Base-by-base conservation (phyloP, 192 early-diverging fungal species). In the Backusella tarrabulga region DNA sequence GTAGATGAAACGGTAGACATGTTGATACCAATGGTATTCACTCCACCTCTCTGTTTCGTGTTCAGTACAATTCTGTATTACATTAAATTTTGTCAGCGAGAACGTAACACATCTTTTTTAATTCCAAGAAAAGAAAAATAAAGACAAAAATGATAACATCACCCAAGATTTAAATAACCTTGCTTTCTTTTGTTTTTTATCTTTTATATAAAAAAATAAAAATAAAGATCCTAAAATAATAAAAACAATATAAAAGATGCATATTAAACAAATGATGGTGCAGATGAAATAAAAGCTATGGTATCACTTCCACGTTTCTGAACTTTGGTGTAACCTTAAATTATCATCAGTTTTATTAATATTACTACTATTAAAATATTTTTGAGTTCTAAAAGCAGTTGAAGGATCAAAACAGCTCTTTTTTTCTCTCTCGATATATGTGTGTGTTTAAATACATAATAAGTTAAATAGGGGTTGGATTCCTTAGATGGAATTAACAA, bases 41-140 rank as follows among this genome's bases (percentile, higher is more conserved):
- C 11, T 29, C 11, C 11, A 26, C 56, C 21, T 63, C 26, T 12
- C 11, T 63, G 9, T 63, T 63, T 63, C 29, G 56, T 63, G 56
- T n/a, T 63, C 56, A 63, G 56, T 29, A 63, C 56, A n/a, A 54
- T n/a, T 40, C 38, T 63, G 56, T 63, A 63, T 63, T 63, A 63
- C 56, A 63, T 29, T 63, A 63, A 63, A 63, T 23, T 63, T 63
- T 63, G 29, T 63, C 26, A 63, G 12, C 7, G 23, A 63, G 56
- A 63, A 63, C 0, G 56, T 63, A 63, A 26, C 23, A 63, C 56
- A 63, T 5, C 4, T 26, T 29, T 29, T 26, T 63, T 29, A 21
- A 26, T 63, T 63, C 56, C 56, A 63, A 63, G 56, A 29, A 63
- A 63, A 63, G 56, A 29, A 63, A 63, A 63, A 63, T 63, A 29